A percentile compares a stretch with the other conserved stretches of the same genome.
These are phyloP conservation scores for Cystobasidium sp. DNA, from an alignment of 1,284 basidiomycete species.

Conservation along the genomic window DNA sequence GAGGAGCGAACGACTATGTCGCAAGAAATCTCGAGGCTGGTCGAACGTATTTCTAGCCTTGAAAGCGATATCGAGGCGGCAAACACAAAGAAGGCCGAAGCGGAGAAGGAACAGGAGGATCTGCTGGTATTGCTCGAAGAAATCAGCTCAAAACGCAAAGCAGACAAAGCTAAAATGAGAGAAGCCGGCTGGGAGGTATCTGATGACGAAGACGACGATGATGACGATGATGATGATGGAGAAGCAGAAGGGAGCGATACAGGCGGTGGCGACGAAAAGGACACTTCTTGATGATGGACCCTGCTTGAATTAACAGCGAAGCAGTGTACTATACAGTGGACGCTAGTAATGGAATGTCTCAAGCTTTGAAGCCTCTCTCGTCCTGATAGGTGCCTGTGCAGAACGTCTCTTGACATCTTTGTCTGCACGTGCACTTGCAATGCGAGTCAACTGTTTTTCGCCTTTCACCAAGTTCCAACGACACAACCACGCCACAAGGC, in stretches of 20 bases:
- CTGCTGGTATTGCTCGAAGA: constrained; percentile 92
- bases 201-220: constrained; percentile 71
- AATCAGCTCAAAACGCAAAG: constrained; percentile 77
- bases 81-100: constrained; percentile 56
- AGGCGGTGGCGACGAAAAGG: neutral
- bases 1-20: constrained; percentile 47
- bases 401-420: no score
- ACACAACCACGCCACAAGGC: neutral
- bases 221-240: constrained; percentile 71
- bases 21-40: constrained; percentile 49
- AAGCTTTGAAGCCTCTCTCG: neutral
- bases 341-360: neutral
- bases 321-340: neutral
- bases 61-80: constrained; percentile 51
- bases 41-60: constrained; percentile 51
- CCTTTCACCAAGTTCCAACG: neutral
- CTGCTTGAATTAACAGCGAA: neutral
- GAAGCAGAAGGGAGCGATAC: neutral
- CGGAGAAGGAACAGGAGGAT: constrained; percentile 64
- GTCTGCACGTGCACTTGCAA: no score
- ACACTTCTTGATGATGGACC: neutral
- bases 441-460: neutral
- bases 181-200: constrained; percentile 75
- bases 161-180: constrained; percentile 77
- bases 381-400: neutral